Evolutionary conservation across 208 protist genomes (phyloP).

Genomic region (Leishmania martiniquensis): DNA sequence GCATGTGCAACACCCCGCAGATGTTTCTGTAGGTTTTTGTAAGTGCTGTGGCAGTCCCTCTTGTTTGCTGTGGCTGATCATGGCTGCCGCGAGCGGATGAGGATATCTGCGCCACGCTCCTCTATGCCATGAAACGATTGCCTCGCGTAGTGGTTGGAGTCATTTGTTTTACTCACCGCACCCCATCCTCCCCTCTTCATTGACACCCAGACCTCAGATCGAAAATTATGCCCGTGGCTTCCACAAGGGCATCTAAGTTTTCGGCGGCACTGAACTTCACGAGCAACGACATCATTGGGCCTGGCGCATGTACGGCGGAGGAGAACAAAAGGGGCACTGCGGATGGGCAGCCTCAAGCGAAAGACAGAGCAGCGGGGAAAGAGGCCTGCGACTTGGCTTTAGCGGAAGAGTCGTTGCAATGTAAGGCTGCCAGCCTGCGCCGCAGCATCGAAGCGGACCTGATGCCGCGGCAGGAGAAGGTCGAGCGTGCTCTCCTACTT

Average conservation of each 20-base stretch:
- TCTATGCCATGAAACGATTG: not conserved
- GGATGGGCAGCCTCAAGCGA: not conserved
- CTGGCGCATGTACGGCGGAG: not conserved
- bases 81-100: not conserved
- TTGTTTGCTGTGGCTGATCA: not conserved
- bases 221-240: not conserved
- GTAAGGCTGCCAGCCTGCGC: constrained; percentile 11
- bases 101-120: not conserved
- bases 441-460: constrained; percentile 6
- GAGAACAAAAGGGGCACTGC: not conserved
- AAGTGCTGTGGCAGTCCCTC: not conserved
- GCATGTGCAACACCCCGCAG: too few species aligned
- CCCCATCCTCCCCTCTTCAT: not conserved
- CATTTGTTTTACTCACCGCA: not conserved
- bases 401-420: constrained; percentile 17
- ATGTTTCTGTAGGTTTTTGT: not conserved
- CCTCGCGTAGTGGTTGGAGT: not conserved
- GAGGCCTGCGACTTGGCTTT: not conserved
- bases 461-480: constrained; percentile 10
- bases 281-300: not conserved
- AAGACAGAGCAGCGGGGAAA: not conserved
- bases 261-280: constrained; percentile 22
- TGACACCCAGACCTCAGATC: not conserved
- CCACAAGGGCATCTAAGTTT: constrained; percentile 1
- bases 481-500: constrained; percentile 8